phyloP scores from a whole-genome alignment of 2,329 filamentous ascomycete genomes.

The Ascochyta viciae-villosae region DNA sequence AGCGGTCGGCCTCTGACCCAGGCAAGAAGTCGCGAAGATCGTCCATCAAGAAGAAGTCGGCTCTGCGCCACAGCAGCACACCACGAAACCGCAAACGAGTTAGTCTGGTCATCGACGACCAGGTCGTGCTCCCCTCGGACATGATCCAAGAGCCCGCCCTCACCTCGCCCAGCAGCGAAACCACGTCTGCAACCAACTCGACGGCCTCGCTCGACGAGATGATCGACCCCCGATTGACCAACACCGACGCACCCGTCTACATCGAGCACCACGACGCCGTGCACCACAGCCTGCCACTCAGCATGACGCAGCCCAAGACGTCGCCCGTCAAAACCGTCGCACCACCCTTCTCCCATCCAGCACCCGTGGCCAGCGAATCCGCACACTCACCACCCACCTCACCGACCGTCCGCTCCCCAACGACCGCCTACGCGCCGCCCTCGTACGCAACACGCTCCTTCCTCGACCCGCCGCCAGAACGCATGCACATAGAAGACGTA shows the following conservation, averaged over 20 bases:
- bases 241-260: constrained; percentile 18
- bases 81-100: constrained; percentile 42
- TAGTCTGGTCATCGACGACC: constrained; percentile 48
- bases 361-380: constrained; percentile 11
- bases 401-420: constrained; percentile 13
- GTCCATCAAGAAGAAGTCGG: constrained; percentile 44
- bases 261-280: constrained; percentile 35
- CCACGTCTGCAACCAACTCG: constrained; percentile 39
- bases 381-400: constrained; percentile 24
- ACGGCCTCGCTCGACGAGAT: constrained; percentile 41
- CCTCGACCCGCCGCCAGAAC: constrained; percentile 35
- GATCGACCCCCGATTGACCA: constrained; percentile 42
- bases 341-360: constrained; percentile 22
- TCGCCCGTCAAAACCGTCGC: constrained; percentile 33
- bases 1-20: constrained; percentile 19
- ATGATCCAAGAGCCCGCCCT: constrained; percentile 37
- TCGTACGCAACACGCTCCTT: constrained; percentile 33
- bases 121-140: constrained; percentile 48
- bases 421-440: constrained; percentile 13
- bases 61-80: constrained; percentile 37
- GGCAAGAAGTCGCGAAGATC: constrained; percentile 36
- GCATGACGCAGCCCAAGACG: constrained; percentile 27
- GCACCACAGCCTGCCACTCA: constrained; percentile 42
- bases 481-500: constrained; percentile 22
- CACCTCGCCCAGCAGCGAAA: constrained; percentile 40